Evolutionary conservation across 148 eudicot genomes (phyloP).

Genomic region (Chenopodium suecicum): DNA sequence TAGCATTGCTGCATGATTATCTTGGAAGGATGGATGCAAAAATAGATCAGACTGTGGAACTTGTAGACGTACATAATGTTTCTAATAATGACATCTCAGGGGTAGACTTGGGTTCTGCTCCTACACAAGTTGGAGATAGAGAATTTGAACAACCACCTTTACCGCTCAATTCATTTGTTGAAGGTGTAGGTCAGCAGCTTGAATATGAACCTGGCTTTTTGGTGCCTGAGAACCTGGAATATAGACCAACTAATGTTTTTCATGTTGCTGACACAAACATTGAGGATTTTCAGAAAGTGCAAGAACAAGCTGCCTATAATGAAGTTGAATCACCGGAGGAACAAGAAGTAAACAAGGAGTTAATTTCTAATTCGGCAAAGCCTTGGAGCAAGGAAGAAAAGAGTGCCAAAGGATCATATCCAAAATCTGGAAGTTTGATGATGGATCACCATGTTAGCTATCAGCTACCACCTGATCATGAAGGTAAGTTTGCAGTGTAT

Average conservation of each 20-base stretch:
- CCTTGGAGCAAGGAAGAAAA: slow-evolving; percentile 32
- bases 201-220: background rate
- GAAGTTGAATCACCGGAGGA: slow-evolving; percentile 24
- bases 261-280: slow-evolving; percentile 14
- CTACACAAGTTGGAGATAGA: background rate
- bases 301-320: slow-evolving; percentile 17
- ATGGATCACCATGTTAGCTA: slow-evolving; percentile 41
- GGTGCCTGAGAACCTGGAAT: background rate
- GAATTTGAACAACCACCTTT: slow-evolving; percentile 2
- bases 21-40: background rate
- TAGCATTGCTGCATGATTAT: background rate
- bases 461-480: slow-evolving; percentile 54
- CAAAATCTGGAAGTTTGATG: slow-evolving; percentile 28
- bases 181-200: background rate
- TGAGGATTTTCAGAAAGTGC: slow-evolving; percentile 21
- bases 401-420: slow-evolving; percentile 26
- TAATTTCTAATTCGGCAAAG: slow-evolving; percentile 25
- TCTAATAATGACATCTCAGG: background rate
- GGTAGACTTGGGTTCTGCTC: background rate
- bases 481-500: slow-evolving; percentile 52
- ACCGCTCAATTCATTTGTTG: background rate
- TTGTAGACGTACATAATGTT: background rate
- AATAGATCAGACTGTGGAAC: slow-evolving; percentile 4
- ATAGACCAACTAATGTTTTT: slow-evolving; percentile 13
- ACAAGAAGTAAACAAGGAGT: slow-evolving; percentile 5